Evolutionary conservation across 139 green algal species (phyloP).

Genomic region (Asterochloris erici): DNA sequence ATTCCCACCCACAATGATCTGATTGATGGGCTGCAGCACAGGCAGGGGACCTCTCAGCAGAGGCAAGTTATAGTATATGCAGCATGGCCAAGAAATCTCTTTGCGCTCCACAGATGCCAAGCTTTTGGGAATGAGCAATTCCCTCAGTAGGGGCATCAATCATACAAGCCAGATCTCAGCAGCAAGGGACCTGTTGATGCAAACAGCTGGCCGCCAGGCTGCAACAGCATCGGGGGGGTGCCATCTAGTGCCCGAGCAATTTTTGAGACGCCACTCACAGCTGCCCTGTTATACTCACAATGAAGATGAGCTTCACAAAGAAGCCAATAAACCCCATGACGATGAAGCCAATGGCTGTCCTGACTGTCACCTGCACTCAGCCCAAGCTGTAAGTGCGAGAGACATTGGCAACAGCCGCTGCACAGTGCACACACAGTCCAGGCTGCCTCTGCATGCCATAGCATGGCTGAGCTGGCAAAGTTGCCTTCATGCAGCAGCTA

Average conservation of each 20-base stretch:
- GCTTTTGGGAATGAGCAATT: too few relatives aligned
- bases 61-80: background rate
- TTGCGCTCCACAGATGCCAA: too few relatives aligned
- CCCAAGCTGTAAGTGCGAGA: too few relatives aligned
- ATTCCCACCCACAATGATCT: conserved; percentile 76
- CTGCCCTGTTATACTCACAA: conserved; percentile 52
- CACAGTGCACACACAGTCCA: too few relatives aligned
- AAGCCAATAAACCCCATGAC: conserved; percentile 97
- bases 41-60: background rate
- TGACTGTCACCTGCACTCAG: conserved; percentile 53
- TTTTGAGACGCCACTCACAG: background rate
- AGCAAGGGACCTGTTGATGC: background rate
- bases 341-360: conserved; percentile 86
- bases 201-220: background rate
- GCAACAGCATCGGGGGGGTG: background rate
- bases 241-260: background rate
- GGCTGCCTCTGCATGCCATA: too few relatives aligned
- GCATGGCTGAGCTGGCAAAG: too few relatives aligned
- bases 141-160: too few relatives aligned
- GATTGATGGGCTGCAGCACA: conserved; percentile 74
- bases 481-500: too few relatives aligned
- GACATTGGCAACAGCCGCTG: too few relatives aligned
- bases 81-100: too few relatives aligned
- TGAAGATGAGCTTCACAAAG: conserved; percentile 97
- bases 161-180: background rate